phyloP scores from a whole-genome alignment of 441 rosid species.

The Omphalea diandra region DNA sequence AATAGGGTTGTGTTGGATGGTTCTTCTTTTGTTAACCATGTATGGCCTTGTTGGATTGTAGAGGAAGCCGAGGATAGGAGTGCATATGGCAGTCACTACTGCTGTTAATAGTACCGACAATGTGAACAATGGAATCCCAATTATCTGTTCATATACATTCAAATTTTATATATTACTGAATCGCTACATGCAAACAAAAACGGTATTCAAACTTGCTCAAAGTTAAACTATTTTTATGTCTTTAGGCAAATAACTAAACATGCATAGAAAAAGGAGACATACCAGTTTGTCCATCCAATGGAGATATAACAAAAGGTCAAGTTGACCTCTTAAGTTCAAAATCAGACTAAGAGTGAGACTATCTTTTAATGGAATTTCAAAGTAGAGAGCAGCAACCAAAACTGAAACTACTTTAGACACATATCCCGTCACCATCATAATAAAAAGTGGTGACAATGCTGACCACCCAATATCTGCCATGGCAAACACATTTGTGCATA shows the following conservation, averaged over 20 bases:
- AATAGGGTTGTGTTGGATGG: constrained; percentile 63
- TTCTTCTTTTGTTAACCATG: constrained; percentile 60
- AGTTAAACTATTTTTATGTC: no score
- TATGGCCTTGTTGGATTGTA: constrained; percentile 75
- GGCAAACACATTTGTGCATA: constrained; percentile 39
- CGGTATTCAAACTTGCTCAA: no score
- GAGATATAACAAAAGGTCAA: constrained; percentile 46
- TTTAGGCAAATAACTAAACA: no score
- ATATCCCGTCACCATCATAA: constrained; percentile 34
- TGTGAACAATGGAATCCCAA: constrained; percentile 33
- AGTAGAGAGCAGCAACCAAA: constrained; percentile 29
- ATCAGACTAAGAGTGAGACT: constrained; percentile 57
- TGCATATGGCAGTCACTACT: constrained; percentile 27
- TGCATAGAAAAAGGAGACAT: background rate
- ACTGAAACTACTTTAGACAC: constrained; percentile 36
- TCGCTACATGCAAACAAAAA: no score
- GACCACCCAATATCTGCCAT: constrained; percentile 44
- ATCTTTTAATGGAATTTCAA: constrained; percentile 48
- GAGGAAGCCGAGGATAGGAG: constrained; percentile 51
- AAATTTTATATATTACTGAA: no score
- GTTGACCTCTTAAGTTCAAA: constrained; percentile 66
- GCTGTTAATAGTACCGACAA: constrained; percentile 41
- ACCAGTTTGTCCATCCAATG: constrained; percentile 71
- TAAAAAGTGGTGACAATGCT: constrained; percentile 39
- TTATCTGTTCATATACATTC: constrained; percentile 30